Percentiles rank a stretch among this genome's conserved stretches.
Conservation (phyloP, 1,284 basidiomycete species). For the Neolentinus lepideus region DNA sequence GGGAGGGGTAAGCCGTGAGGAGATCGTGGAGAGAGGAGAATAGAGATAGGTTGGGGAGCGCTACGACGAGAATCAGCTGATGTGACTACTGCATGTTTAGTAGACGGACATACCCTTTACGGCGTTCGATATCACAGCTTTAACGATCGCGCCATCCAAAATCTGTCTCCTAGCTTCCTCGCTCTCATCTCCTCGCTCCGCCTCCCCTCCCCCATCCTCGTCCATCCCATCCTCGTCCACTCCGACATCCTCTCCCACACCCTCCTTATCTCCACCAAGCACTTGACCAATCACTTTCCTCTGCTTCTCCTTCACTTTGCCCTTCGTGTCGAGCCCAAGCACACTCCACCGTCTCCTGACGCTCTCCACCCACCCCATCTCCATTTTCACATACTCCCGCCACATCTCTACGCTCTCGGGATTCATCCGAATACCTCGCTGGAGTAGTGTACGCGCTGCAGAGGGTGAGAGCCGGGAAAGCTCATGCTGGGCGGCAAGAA, state of each 20-base stretch:
- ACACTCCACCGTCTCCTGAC: constrained; percentile 78
- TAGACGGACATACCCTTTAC: constrained; percentile 44
- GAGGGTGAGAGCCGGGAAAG: constrained; percentile 71
- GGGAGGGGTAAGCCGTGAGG: constrained; percentile 48
- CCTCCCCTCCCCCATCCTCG: constrained; percentile 30
- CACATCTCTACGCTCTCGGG: constrained; percentile 68
- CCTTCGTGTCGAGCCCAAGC: constrained; percentile 47
- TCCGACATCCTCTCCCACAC: constrained; percentile 25
- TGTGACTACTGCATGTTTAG: background rate
- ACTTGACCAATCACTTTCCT: constrained; percentile 15
- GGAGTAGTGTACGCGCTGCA: constrained; percentile 80
- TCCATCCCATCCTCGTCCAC: constrained; percentile 34
- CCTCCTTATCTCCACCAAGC: constrained; percentile 22
- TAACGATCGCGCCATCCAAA: constrained; percentile 66
- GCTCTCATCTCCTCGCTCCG: constrained; percentile 29
- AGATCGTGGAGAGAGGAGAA: constrained; percentile 49
- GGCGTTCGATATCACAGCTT: constrained; percentile 58
- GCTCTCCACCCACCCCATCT: constrained; percentile 83
- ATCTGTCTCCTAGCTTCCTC: constrained; percentile 51
- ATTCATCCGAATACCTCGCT: constrained; percentile 81
- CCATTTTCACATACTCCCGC: constrained; percentile 88
- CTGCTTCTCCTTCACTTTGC: constrained; percentile 17
- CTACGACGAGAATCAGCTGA: constrained; percentile 25
- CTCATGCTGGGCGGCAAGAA: constrained; percentile 84
- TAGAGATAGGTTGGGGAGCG: constrained; percentile 49